Evolutionary conservation across 225 moss, liverwort and hornwort genomes (phyloP), one percentile per base, ranked within the genome.

Genomic region (Rhytidiadelphus loreus): DNA sequence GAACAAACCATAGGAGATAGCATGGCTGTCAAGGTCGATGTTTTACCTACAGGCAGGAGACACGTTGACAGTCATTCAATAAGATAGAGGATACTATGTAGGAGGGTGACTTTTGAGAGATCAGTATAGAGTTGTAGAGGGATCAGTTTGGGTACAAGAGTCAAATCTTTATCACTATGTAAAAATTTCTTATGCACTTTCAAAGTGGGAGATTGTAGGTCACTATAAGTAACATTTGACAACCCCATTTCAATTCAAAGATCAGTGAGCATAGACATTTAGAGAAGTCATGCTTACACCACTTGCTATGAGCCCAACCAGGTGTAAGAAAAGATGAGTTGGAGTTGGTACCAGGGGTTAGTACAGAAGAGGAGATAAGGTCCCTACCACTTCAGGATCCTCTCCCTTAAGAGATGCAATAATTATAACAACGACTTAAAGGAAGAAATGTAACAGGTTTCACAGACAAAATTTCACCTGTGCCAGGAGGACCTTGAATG

Each of bases 401-500:
- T 66, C 62, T 52, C 63, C 30, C 56, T 78, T n/a, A 7, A 59
- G 6, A 50, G 50, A 85, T 79, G 57, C 55, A 76, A 81, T 18
- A 76, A 69, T 39, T 53, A 52, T n/a, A 83, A 82, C 82, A 60
- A 69, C 63, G 50, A 56, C 78, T 77, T 62, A 85, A 57, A 29
- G 53, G 48, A 63, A 62, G 69, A 90, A 68, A 57, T 57, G 71
- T 41, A 85, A 77, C 85, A 85, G 41, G 58, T 77, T 63, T 79
- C 88, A 35, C 37, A 85, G 77, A 75, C 41, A 76, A 26, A 83
- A 76, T 44, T 61, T 82, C 82, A 92, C 95, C 93, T 85, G 95
- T 95, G 82, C 95, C 93, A 87, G 95, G 95, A 83, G 93, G 95
- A 59, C 95, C 95, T 91, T 93, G 92, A 82, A 95, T 93, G 84